Evolutionary conservation across 2,329 filamentous ascomycete genomes (phyloP).

Genomic region (Aspergillus glaucus): DNA sequence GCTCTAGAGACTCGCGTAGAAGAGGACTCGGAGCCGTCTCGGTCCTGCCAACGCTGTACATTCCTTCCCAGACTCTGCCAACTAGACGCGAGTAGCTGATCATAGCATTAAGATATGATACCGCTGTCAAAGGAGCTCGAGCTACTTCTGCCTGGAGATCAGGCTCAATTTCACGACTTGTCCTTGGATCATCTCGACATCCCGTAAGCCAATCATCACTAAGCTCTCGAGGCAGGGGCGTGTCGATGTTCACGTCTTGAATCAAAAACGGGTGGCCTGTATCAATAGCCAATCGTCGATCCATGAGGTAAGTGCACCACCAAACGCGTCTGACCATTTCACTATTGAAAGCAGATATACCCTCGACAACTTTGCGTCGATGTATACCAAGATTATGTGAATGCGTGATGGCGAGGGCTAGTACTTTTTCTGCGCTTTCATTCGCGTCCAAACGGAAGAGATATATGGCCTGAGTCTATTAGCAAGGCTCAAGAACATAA

Average conservation of each 20-base stretch:
- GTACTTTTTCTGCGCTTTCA: conserved; percentile 9
- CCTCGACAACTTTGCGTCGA: conserved; percentile 10
- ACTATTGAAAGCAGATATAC: conserved; percentile 7
- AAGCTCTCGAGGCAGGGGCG: conserved; percentile 11
- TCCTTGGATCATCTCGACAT: neutral
- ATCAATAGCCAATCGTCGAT: conserved; percentile 18
- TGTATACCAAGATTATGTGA: conserved; percentile 18
- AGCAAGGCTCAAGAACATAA: neutral
- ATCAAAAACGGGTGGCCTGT: conserved; percentile 22
- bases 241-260: conserved; percentile 19
- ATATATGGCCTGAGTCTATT: conserved; percentile 11
- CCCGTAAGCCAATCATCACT: conserved; percentile 11
- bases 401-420: conserved; percentile 16
- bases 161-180: neutral
- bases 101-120: conserved; percentile 17
- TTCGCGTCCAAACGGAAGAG: conserved; percentile 15
- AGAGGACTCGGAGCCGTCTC: conserved; percentile 8
- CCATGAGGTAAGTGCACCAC: conserved; percentile 23
- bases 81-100: conserved; percentile 13
- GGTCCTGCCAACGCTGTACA: conserved; percentile 13
- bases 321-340: conserved; percentile 24
- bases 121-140: conserved; percentile 1
- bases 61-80: conserved; percentile 17
- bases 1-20: conserved; percentile 13
- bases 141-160: neutral